Evolutionary conservation across 306 rosid genomes (phyloP), one percentile per base, ranked within the genome.

Genomic region (Urtica urens): DNA sequence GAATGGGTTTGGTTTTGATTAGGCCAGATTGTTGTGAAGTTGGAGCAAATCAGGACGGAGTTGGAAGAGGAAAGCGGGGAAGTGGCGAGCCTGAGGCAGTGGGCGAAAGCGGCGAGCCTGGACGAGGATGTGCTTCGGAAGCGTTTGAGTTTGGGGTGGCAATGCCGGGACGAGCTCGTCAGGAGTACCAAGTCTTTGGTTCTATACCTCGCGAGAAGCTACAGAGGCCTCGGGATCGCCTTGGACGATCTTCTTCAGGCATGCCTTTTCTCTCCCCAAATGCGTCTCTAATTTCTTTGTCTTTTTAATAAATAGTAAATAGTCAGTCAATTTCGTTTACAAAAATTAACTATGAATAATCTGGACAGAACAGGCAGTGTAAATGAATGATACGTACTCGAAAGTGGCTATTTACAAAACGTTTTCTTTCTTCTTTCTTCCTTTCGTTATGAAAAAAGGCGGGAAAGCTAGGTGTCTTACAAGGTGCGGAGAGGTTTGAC

Each of bases 401-500:
- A n/a, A n/a, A n/a, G n/a, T n/a, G n/a, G n/a, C n/a, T n/a, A n/a
- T n/a, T n/a, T n/a, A n/a, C n/a, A n/a, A n/a, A n/a, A n/a, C n/a
- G n/a, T n/a, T n/a, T n/a, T n/a, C n/a, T n/a, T n/a, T n/a, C n/a
- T n/a, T n/a, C n/a, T n/a, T n/a, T n/a, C n/a, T n/a, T n/a, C n/a
- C n/a, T n/a, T n/a, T n/a, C n/a, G n/a, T n/a, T n/a, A n/a, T n/a
- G n/a, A n/a, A n/a, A n/a, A n/a, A 38, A 88, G 96, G 95, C 95
- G 45, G 95, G 97, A 75, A 67, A 63, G 38, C 16, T 72, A 38
- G 93, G 92, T 44, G 84, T 84, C 43, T 93, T 88, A 59, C 93
- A 72, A 68, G 97, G 97, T 51, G 95, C 93, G 3, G 95, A 76
- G 58, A 73, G 95, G 72, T 88, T 84, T 66, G 97, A 88, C 58